A percentile compares a stretch with the other conserved stretches of the same genome.
These are phyloP conservation scores for Crithidia expoeki DNA, from an alignment of 208 protist species.

Conservation along the genomic window DNA sequence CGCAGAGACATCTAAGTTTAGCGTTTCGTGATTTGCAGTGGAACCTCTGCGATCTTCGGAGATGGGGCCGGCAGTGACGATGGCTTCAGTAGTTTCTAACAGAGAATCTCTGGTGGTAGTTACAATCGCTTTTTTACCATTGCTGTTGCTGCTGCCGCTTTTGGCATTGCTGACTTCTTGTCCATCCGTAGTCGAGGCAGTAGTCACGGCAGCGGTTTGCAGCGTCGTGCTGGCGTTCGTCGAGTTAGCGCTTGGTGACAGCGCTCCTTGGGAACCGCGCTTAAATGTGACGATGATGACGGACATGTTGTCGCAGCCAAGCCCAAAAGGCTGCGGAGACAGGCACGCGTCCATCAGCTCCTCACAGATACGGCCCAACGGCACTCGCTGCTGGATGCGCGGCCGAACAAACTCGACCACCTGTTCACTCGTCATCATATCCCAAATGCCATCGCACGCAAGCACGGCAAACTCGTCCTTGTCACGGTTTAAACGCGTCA, in stretches of 20 bases:
- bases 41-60: background rate
- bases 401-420: constrained; percentile 81
- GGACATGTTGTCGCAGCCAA: constrained; percentile 93
- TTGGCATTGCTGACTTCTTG: background rate
- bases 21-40: background rate
- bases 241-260: background rate
- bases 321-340: constrained; percentile 76
- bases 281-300: constrained; percentile 91
- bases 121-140: background rate
- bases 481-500: constrained; percentile 68
- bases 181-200: background rate
- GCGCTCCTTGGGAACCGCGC: constrained; percentile 31
- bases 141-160: background rate
- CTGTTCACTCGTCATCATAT: constrained; percentile 90
- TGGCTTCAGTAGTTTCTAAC: background rate
- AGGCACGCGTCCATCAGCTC: constrained; percentile 84
- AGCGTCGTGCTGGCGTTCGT: background rate
- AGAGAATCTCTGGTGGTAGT: background rate
- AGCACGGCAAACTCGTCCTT: constrained; percentile 90
- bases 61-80: background rate
- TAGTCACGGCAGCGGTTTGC: background rate
- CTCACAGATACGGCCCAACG: constrained; percentile 65
- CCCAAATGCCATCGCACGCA: constrained; percentile 94
- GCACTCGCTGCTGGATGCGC: constrained; percentile 63
- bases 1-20: background rate